Percentiles rank a stretch among this genome's conserved stretches.
Conservation (phyloP, 768 basidiomycete species). For the Lactifluus subvellereus region DNA sequence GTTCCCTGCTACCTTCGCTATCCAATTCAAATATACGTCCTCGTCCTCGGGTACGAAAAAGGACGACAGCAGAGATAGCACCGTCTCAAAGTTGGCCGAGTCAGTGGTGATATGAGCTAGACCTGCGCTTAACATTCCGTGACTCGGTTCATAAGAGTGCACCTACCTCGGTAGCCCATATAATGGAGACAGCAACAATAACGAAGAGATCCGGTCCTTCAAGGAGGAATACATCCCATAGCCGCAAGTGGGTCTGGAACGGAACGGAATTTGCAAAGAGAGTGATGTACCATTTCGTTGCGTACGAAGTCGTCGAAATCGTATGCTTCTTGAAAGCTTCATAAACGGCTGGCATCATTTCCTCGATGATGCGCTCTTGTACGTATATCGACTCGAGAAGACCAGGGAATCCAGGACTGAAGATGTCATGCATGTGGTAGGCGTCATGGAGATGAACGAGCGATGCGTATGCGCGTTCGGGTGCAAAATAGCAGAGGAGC, state of each 20-base stretch:
- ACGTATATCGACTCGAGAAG: slow-evolving; percentile 94
- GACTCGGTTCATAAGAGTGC: neutral
- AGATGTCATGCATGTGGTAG: slow-evolving; percentile 83
- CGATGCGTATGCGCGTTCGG: slow-evolving; percentile 79
- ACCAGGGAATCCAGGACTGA: slow-evolving; percentile 92
- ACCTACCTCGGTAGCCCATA: slow-evolving; percentile 85
- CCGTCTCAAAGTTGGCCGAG: slow-evolving; percentile 82
- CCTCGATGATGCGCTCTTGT: slow-evolving; percentile 83
- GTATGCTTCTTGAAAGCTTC: slow-evolving; percentile 79
- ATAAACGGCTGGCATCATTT: slow-evolving; percentile 87
- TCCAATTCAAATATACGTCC: slow-evolving; percentile 75
- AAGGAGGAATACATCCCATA: slow-evolving; percentile 92
- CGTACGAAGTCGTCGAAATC: slow-evolving; percentile 91
- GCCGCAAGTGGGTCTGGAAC: slow-evolving; percentile 86
- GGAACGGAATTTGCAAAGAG: slow-evolving; percentile 93
- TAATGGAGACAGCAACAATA: slow-evolving; percentile 76
- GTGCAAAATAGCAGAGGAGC: slow-evolving; percentile 87
- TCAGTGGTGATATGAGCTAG: slow-evolving; percentile 78
- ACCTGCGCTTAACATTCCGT: neutral
- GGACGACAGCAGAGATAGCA: slow-evolving; percentile 85
- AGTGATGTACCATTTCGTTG: slow-evolving; percentile 99
- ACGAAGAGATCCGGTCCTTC: slow-evolving; percentile 90
- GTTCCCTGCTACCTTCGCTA: slow-evolving; percentile 52
- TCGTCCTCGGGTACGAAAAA: slow-evolving; percentile 95
- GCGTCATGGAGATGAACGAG: slow-evolving; percentile 86